Evolutionary conservation across 2,329 filamentous ascomycete species (phyloP).

Genomic region (Tetracladium maxilliforme): DNA sequence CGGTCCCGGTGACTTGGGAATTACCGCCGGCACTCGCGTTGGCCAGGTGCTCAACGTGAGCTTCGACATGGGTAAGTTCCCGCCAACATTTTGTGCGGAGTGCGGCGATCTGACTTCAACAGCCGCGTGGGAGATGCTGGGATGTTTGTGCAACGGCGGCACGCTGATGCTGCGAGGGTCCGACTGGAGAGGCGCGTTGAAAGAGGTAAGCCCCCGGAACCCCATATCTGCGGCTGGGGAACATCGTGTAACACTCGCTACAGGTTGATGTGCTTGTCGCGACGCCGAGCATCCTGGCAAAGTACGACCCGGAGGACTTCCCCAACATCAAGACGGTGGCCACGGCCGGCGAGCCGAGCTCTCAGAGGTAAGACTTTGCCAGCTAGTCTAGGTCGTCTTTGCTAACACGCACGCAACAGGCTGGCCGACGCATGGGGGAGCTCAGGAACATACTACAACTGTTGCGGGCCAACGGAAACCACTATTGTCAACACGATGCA

Average conservation of each 20-base stretch:
- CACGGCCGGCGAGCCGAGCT: constrained; percentile 38
- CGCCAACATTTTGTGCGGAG: constrained; percentile 2
- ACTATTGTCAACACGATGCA: constrained; percentile 45
- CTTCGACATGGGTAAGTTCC: constrained; percentile 42
- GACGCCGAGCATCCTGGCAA: constrained; percentile 37
- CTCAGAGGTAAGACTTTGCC: constrained; percentile 19
- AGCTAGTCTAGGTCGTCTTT: constrained; percentile 3
- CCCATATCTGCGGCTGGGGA: no score
- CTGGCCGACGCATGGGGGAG: constrained; percentile 42
- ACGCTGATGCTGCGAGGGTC: constrained; percentile 36
- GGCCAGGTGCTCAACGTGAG: constrained; percentile 41
- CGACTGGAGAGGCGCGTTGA: constrained; percentile 29
- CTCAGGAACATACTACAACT: constrained; percentile 34
- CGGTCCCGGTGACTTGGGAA: constrained; percentile 33
- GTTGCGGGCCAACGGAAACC: constrained; percentile 44
- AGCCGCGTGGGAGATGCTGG: constrained; percentile 48
- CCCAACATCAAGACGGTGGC: constrained; percentile 36
- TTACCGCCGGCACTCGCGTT: constrained; percentile 32
- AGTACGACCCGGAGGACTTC: constrained; percentile 28
- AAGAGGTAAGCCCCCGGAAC: constrained; percentile 18
- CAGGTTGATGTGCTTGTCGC: constrained; percentile 38
- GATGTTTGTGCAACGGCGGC: constrained; percentile 39
- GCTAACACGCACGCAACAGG: constrained; percentile 7
- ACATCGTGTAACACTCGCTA: no score
- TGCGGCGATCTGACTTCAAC: constrained; percentile 3